These are phyloP conservation scores for Aspergillus steynii DNA, from an alignment of 495 filamentous ascomycete genomes.

Conservation along the genomic window DNA sequence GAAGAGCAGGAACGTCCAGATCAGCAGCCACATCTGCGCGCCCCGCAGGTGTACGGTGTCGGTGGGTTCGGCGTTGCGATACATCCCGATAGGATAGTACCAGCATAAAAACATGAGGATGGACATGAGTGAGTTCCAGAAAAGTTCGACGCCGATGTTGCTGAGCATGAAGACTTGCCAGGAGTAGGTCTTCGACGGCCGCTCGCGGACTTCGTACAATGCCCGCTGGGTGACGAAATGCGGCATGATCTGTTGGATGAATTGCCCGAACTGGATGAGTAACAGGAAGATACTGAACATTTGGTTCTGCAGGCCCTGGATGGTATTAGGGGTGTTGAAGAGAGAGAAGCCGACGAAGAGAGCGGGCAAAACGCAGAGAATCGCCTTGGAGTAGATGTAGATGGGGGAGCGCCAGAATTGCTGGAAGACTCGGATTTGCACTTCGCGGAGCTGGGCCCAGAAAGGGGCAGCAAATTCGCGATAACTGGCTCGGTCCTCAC, in stretches of 20 bases:
- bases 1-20: conserved; percentile 57
- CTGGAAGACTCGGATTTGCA: conserved; percentile 52
- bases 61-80: conserved; percentile 50
- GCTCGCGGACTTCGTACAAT: conserved; percentile 72
- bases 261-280: conserved; percentile 75
- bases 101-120: conserved; percentile 63
- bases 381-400: conserved; percentile 60
- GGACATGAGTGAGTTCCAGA: conserved; percentile 66
- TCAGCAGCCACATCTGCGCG: conserved; percentile 59
- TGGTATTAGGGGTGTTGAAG: conserved; percentile 69
- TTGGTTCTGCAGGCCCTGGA: conserved; percentile 86
- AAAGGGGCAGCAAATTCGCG: conserved; percentile 58
- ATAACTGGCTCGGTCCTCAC: conserved; percentile 31
- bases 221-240: conserved; percentile 66
- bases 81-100: conserved; percentile 71
- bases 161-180: conserved; percentile 72
- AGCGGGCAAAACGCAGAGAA: conserved; percentile 50
- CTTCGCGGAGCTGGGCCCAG: conserved; percentile 49
- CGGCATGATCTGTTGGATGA: conserved; percentile 78
- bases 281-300: conserved; percentile 91
- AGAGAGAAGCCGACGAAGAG: conserved; percentile 94
- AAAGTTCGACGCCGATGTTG: conserved; percentile 72
- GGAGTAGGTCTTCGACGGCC: conserved; percentile 69
- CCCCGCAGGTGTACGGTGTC: conserved; percentile 50
- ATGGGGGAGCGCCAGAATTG: conserved; percentile 62